phyloP scores from a whole-genome alignment of 306 rosid genomes.

The Hippophae gyantsensis region DNA sequence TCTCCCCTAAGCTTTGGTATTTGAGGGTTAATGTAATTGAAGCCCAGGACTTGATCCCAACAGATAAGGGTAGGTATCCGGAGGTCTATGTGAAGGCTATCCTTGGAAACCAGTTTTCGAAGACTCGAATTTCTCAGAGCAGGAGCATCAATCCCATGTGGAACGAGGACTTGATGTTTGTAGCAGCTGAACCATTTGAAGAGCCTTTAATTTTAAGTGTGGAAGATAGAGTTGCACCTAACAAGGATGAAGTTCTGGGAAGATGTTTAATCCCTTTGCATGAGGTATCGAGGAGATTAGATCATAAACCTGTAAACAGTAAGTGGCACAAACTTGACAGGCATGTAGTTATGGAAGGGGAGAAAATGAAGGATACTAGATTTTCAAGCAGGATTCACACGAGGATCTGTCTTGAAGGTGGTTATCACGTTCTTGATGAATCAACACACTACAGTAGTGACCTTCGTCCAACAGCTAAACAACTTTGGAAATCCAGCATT shows the following conservation, averaged over 20 bases:
- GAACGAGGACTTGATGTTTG: slow-evolving; percentile 97
- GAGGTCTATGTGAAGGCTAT: slow-evolving; percentile 79
- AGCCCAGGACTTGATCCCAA: slow-evolving; percentile 78
- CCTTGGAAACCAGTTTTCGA: slow-evolving; percentile 66
- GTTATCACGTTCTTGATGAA: slow-evolving; percentile 91
- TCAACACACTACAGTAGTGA: slow-evolving; percentile 98
- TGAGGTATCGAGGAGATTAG: slow-evolving; percentile 50
- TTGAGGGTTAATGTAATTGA: slow-evolving; percentile 88
- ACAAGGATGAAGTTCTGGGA: slow-evolving; percentile 84
- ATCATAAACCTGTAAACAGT: slow-evolving; percentile 74
- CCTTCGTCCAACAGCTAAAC: slow-evolving; percentile 89
- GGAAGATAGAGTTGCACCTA: slow-evolving; percentile 81
- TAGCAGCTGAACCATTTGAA: slow-evolving; percentile 86
- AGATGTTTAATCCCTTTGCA: slow-evolving; percentile 57
- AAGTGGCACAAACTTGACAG: slow-evolving; percentile 71
- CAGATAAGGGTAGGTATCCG: slow-evolving; percentile 71
- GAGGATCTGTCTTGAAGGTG: slow-evolving; percentile 93
- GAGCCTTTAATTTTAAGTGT: slow-evolving; percentile 76
- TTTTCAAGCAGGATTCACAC: slow-evolving; percentile 83
- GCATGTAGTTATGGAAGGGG: slow-evolving; percentile 68
- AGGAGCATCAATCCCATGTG: slow-evolving; percentile 86
- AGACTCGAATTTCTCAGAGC: slow-evolving; percentile 67
- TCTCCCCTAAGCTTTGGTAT: slow-evolving; percentile 98
- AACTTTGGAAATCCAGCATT: slow-evolving; percentile 75
- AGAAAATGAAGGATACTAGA: slow-evolving; percentile 80